These are phyloP conservation scores for Metschnikowia peoriensis DNA, from an alignment of 805 yeast genomes.

Conservation along the genomic window DNA sequence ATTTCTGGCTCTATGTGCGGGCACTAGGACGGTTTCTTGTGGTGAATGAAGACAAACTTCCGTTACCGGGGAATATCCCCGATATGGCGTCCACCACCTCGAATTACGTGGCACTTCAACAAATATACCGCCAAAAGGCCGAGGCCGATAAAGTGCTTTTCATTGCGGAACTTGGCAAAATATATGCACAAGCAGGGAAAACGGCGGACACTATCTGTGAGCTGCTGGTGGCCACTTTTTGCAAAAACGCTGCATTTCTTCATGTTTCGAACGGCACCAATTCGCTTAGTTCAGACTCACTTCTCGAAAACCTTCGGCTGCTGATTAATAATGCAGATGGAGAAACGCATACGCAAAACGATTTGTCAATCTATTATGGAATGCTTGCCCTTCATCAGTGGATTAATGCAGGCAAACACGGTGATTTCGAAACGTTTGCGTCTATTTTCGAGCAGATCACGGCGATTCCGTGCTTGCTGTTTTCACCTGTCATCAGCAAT, in stretches of 20 bases:
- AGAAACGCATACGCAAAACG: not conserved
- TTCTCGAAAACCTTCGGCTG: not conserved
- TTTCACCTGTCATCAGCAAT: slow-evolving; percentile 18
- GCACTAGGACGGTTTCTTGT: slow-evolving; percentile 54
- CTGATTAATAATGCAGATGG: not conserved
- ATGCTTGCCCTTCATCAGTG: slow-evolving; percentile 35
- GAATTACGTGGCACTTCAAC: slow-evolving; percentile 56
- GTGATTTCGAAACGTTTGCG: slow-evolving; percentile 22
- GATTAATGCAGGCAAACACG: slow-evolving; percentile 20
- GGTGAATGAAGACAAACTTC: slow-evolving; percentile 44
- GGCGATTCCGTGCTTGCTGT: slow-evolving; percentile 14
- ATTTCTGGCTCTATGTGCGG: slow-evolving; percentile 62
- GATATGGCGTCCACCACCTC: slow-evolving; percentile 84
- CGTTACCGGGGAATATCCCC: slow-evolving; percentile 72
- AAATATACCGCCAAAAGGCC: slow-evolving; percentile 57
- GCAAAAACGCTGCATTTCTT: slow-evolving; percentile 58
- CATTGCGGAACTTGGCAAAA: slow-evolving; percentile 28
- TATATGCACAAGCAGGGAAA: slow-evolving; percentile 28
- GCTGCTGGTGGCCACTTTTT: slow-evolving; percentile 47
- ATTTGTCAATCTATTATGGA: slow-evolving; percentile 42
- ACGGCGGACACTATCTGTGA: slow-evolving; percentile 27
- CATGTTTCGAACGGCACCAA: slow-evolving; percentile 49
- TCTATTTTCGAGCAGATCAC: slow-evolving; percentile 21
- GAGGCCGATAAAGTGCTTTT: slow-evolving; percentile 45
- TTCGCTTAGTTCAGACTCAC: not conserved